Evolutionary conservation across 495 filamentous ascomycete species (phyloP).

Genomic region (Xylaria telfairii): DNA sequence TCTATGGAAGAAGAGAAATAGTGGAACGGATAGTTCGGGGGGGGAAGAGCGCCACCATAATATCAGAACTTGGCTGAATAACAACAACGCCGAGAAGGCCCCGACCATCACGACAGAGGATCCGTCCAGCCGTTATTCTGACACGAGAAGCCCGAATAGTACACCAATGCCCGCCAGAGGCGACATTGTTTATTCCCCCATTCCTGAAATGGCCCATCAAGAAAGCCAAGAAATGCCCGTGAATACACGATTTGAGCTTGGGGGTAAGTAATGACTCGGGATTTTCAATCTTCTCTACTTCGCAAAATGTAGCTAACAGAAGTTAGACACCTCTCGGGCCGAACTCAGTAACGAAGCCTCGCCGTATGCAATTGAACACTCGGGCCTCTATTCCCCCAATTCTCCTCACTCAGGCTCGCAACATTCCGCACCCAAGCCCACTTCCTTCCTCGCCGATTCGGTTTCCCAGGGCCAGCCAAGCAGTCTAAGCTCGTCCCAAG

Average conservation of each 20-base stretch:
- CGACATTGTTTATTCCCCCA: conserved; percentile 22
- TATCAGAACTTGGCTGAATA: conserved; percentile 54
- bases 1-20: conserved; percentile 39
- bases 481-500: conserved; percentile 26
- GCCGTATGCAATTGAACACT: conserved; percentile 34
- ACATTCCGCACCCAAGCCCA: conserved; percentile 22
- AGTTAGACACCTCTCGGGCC: conserved; percentile 38
- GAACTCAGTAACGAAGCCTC: conserved; percentile 47
- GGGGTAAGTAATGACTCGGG: conserved; percentile 41
- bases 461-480: conserved; percentile 28
- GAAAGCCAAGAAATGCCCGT: conserved; percentile 53
- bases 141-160: conserved; percentile 35
- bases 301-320: conserved; percentile 22
- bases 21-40: conserved; percentile 49
- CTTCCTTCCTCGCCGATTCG: conserved; percentile 13
- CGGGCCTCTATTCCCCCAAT: conserved; percentile 31
- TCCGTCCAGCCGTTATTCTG: conserved; percentile 37
- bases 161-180: conserved; percentile 27
- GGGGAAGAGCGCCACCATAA: conserved; percentile 44
- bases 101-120: conserved; percentile 57
- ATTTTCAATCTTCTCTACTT: background rate
- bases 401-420: conserved; percentile 18
- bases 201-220: conserved; percentile 22
- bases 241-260: conserved; percentile 50
- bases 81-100: conserved; percentile 45